These are phyloP conservation scores for Choiromyces venosus DNA, from an alignment of 495 filamentous ascomycete genomes.

Conservation along the genomic window DNA sequence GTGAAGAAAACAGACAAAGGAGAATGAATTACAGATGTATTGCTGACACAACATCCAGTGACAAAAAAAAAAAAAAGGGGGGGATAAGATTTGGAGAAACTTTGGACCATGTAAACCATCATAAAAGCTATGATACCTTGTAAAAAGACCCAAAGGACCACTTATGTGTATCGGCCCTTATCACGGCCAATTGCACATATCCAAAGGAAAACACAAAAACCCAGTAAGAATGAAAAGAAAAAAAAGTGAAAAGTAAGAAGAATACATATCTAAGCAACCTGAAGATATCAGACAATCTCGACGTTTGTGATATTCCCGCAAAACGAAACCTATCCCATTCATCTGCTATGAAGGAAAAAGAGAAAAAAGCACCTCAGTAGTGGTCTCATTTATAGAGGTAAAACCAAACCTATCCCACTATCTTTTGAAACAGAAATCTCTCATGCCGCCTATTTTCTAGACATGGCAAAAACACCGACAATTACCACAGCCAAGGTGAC, in stretches of 20 bases:
- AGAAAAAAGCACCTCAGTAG: neutral
- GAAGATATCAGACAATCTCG: neutral
- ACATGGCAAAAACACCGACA: slow-evolving; percentile 84
- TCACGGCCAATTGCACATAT: neutral
- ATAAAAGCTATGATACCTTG: neutral
- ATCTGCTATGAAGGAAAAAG: neutral
- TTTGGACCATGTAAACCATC: neutral
- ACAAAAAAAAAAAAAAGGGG: neutral
- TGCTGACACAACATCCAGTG: neutral
- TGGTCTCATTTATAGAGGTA: neutral
- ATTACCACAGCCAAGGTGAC: slow-evolving; percentile 93
- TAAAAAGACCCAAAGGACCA: neutral
- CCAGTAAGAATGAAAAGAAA: neutral
- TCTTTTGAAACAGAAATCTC: neutral
- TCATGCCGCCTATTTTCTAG: slow-evolving; percentile 48
- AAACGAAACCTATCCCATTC: neutral
- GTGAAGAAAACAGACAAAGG: neutral
- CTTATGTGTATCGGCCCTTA: neutral
- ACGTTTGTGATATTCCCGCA: neutral
- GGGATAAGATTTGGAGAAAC: neutral
- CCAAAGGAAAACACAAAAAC: neutral
- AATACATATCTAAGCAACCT: neutral
- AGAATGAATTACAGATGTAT: neutral
- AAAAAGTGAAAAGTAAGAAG: neutral
- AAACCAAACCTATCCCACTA: slow-evolving; percentile 1